Evolutionary conservation across 768 basidiomycete species (phyloP), one percentile per base, ranked within the genome.

Genomic region (Omphalotus guepiniiformis): DNA sequence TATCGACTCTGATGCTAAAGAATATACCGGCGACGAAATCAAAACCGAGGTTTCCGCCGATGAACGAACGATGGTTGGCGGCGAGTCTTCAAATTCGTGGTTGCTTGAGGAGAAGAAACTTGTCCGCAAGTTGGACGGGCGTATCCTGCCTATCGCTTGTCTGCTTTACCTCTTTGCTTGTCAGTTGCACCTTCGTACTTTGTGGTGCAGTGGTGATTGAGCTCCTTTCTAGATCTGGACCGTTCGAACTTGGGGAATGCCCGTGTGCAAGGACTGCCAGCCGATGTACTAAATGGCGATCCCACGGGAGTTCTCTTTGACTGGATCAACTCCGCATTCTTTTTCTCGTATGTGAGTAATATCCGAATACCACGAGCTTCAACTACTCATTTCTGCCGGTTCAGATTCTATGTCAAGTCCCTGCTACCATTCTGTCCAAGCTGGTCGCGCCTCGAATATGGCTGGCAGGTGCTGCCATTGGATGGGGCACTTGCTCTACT

Each of bases 181-280:
- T 85, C 48, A 62, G 83, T 75, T 38, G 1, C 19, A 39, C 13
- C 27, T 23, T 50, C 36, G n/a, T 44, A 28, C 18, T 16, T 38
- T 55, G 40, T n/a, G 47, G 42, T 12, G 13, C 27, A 54, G 26
- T n/a, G 11, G 19, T 21, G 39, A 36, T 48, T n/a, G n/a, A n/a
- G n/a, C n/a, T 37, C 48, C n/a, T 49, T 45, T 47, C 11, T 51
- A 77, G 76, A 82, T 59, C 70, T 92, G 41, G 88, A 91, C 61
- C 78, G 89, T 45, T 81, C 83, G 0, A 89, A 89, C 58, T 58
- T 89, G 34, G 88, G 88, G 13, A 90, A 91, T 58, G 88, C 88
- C 39, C 76, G 87, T 42, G 67, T 89, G 30, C 85, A 85, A 64
- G 82, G 85, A 9, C 64, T 91, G 11, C 75, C 82, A 3, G 59